These are phyloP conservation scores for Herpetomonas samuelpessoai DNA, from an alignment of 208 protist species.

Conservation along the genomic window DNA sequence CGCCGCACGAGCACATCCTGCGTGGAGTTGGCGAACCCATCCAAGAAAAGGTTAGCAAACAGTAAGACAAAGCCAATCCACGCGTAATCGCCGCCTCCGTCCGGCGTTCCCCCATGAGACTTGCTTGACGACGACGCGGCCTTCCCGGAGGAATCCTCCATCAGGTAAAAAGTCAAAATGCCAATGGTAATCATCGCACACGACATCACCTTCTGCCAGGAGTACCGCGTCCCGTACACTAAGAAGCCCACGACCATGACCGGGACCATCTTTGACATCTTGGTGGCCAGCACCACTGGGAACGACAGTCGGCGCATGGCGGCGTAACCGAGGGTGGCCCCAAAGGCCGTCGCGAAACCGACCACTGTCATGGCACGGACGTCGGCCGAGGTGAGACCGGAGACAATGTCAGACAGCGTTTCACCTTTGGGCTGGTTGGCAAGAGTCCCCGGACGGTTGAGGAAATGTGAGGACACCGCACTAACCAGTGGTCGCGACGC, in stretches of 20 bases:
- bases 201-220: constrained; percentile 41
- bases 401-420: not conserved
- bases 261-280: constrained; percentile 89
- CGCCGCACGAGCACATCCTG: constrained; percentile 75
- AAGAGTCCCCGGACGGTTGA: too few species aligned
- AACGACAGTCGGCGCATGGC: constrained; percentile 80
- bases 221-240: constrained; percentile 68
- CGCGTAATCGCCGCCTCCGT: not conserved
- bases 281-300: constrained; percentile 72
- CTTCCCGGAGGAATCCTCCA: constrained; percentile 23
- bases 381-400: constrained; percentile 7
- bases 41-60: constrained; percentile 60
- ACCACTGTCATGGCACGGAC: constrained; percentile 34
- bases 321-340: constrained; percentile 57
- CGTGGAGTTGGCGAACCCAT: constrained; percentile 84
- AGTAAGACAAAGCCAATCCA: constrained; percentile 52
- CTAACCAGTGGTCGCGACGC: constrained; percentile 15
- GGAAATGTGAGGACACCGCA: too few species aligned
- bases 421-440: not conserved
- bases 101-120: not conserved
- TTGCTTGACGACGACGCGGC: not conserved
- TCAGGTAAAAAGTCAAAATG: constrained; percentile 59
- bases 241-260: constrained; percentile 76
- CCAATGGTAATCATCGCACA: constrained; percentile 64
- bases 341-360: constrained; percentile 77